phyloP scores from a whole-genome alignment of 106 monocot species.

The Alisma plantagoaquatica region DNA sequence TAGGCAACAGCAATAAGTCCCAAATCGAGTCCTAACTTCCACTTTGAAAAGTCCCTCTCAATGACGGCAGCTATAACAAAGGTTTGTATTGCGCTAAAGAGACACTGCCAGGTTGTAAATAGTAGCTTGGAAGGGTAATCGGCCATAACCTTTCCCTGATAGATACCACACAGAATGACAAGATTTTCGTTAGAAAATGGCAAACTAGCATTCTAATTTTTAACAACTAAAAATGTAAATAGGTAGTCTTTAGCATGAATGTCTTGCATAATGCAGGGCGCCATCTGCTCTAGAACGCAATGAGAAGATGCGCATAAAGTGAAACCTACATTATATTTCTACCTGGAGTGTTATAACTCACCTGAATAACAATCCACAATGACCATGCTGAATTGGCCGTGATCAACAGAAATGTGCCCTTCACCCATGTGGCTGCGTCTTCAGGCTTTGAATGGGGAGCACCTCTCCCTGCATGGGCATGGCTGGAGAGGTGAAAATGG shows the following conservation, averaged over 20 bases:
- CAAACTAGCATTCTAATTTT: no score
- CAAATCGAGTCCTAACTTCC: constrained; percentile 27
- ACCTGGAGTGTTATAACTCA: no score
- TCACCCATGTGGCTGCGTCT: constrained; percentile 10
- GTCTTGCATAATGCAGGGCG: no score
- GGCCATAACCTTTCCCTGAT: constrained; percentile 9
- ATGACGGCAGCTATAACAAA: constrained; percentile 15
- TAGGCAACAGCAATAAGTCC: constrained; percentile 22
- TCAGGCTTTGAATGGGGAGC: background rate
- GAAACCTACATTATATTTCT: no score
- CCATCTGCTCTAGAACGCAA: no score
- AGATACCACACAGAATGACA: background rate
- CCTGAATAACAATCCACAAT: constrained; percentile 14
- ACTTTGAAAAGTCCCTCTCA: constrained; percentile 29
- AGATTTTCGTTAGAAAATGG: background rate
- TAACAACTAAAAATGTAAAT: no score
- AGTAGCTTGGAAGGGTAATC: constrained; percentile 21
- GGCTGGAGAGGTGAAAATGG: constrained; percentile 13
- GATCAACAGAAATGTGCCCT: constrained; percentile 31
- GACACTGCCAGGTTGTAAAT: constrained; percentile 14
- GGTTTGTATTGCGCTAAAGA: constrained; percentile 21
- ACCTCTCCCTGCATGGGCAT: background rate
- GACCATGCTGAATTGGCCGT: constrained; percentile 14
- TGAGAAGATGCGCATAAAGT: no score
- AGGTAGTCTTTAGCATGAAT: no score